Base-by-base conservation (phyloP, 805 yeast genomes). In the Zygotorulaspora chibaensis region DNA sequence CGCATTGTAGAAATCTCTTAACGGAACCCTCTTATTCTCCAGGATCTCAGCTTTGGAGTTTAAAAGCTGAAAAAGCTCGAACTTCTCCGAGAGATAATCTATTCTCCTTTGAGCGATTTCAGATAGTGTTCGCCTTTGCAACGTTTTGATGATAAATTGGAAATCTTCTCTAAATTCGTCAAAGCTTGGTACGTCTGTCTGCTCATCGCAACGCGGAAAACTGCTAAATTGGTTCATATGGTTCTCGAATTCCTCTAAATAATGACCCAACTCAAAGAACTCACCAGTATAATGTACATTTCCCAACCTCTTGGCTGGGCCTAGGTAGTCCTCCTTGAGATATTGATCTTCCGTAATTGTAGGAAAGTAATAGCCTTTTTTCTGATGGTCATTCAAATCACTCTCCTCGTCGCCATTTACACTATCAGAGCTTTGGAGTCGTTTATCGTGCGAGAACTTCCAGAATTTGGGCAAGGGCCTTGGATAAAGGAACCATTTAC, bases 1-100 rank as follows among this genome's bases (percentile, higher is more conserved):
- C 36, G 89, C 96, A 60, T 91, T 91, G 70, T 91, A 91, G 62
- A 91, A 93, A 67, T 91, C 74, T 33, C 73, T 53, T 40, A 70
- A 70, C 11, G 74, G 73, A 17, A 69, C 69, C 35, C 63, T 45
- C 41, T 67, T 69, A 16, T 69, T 64, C 33, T 66, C 58, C n/a
- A 58, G 49, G 1, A 59, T 63, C 50, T 69, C 73, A 16, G 62
- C 52, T 35, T 64, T 61, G 28, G 66, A 63, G 38, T 68, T 66
- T 26, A 70, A 47, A 26, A 66, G 50, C 16, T 58, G 58, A 42
- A 63, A 70, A 3, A 67, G 57, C 18, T 70, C 70, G 46, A 66
- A 69, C 42, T 69, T 68, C 23, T 66, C 60, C 16, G 51, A 38
- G 7, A 70, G 48, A 45, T 66, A 70, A 8, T 56, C 50, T 8